These are phyloP conservation scores for Astragalus glycyphyllos DNA, from an alignment of 306 rosid genomes.

Conservation along the genomic window DNA sequence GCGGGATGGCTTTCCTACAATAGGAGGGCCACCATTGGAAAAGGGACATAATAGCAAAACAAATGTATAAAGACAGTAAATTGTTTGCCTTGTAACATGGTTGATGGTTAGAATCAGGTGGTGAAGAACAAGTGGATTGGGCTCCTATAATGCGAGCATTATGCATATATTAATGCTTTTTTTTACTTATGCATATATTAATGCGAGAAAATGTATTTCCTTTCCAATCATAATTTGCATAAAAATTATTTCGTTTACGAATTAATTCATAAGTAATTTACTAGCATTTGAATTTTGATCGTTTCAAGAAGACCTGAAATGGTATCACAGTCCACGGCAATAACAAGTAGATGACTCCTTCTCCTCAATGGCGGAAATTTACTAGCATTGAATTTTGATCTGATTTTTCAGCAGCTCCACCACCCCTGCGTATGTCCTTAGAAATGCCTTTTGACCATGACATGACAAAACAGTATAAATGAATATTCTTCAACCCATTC, in stretches of 20 bases:
- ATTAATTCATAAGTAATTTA: too few species aligned
- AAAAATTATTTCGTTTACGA: too few species aligned
- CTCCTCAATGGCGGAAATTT: slow-evolving; percentile 94
- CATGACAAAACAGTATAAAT: slow-evolving; percentile 84
- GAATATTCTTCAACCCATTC: slow-evolving; percentile 89
- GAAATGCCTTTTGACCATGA: slow-evolving; percentile 91
- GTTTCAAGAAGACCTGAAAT: slow-evolving; percentile 66
- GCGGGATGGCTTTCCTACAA: neutral
- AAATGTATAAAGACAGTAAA: neutral
- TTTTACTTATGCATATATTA: too few species aligned
- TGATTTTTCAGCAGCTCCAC: slow-evolving; percentile 66
- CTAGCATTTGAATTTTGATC: too few species aligned
- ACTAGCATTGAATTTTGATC: slow-evolving; percentile 73
- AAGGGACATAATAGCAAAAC: neutral
- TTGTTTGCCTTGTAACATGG: too few species aligned
- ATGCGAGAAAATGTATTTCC: too few species aligned
- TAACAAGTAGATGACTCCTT: slow-evolving; percentile 80
- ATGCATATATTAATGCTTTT: too few species aligned
- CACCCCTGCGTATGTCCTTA: slow-evolving; percentile 72
- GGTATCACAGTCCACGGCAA: slow-evolving; percentile 87
- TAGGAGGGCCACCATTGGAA: neutral
- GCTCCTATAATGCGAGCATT: too few species aligned
- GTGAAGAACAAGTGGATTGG: too few species aligned
- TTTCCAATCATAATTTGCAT: too few species aligned
- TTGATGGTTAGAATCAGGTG: too few species aligned